Conservation (phyloP, 2,329 filamentous ascomycete genomes). For the Setomelanomma holmii region DNA sequence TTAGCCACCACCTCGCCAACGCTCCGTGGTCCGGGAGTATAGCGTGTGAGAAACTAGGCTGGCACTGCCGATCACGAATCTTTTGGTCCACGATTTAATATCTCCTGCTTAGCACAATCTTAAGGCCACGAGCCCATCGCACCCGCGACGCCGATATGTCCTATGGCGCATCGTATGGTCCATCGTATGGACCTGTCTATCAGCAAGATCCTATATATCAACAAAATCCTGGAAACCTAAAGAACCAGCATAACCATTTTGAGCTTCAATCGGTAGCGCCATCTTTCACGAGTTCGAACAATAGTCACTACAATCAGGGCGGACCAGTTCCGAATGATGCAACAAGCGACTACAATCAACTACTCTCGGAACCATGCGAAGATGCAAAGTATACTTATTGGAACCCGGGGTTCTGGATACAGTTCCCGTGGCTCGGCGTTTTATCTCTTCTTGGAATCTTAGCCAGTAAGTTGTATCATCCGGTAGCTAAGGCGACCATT, state of each 20-base stretch:
- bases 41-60: background rate
- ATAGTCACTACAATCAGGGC: background rate
- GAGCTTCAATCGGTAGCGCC: background rate
- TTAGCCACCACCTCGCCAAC: background rate
- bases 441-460: background rate
- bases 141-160: background rate
- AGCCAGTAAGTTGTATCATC: background rate
- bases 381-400: background rate
- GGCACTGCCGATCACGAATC: background rate
- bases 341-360: background rate
- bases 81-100: background rate
- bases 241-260: background rate
- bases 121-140: background rate
- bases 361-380: background rate
- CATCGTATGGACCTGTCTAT: background rate
- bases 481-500: background rate
- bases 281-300: background rate
- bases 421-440: constrained; percentile 1
- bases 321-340: background rate
- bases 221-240: background rate
- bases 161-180: background rate
- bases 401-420: constrained; percentile 4
- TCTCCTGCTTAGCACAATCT: background rate
- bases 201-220: background rate
- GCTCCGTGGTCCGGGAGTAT: background rate